A percentile compares a stretch with the other conserved stretches of the same genome.
Conservation (phyloP, 2,329 filamentous ascomycete species). For the Ophiosphaerella herpotricha region DNA sequence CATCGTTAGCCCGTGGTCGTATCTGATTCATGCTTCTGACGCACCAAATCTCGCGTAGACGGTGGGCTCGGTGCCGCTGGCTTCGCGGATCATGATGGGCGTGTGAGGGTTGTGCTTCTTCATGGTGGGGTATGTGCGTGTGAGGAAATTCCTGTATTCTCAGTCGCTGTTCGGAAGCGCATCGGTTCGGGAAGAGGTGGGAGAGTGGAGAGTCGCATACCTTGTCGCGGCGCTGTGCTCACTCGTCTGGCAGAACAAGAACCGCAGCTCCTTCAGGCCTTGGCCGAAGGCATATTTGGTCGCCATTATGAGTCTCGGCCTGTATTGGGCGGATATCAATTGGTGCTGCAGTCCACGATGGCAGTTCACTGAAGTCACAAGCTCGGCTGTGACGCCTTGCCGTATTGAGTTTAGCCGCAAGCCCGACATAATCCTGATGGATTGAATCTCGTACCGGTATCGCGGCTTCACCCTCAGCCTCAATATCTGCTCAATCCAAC, state of each 20-base stretch:
- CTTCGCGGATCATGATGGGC: constrained; percentile 94
- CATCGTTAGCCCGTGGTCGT: background rate
- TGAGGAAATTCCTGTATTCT: constrained; percentile 77
- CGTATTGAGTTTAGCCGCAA: constrained; percentile 4
- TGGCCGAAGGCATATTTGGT: constrained; percentile 90
- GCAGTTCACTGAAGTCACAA: constrained; percentile 14
- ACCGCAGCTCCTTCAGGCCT: constrained; percentile 91
- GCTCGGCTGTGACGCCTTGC: constrained; percentile 18
- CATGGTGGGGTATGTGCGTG: constrained; percentile 93
- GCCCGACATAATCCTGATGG: constrained; percentile 32
- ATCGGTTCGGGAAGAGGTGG: constrained; percentile 1
- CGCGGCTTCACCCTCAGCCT: constrained; percentile 36
- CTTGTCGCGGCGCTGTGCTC: constrained; percentile 87
- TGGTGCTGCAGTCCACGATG: constrained; percentile 12
- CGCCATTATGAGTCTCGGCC: constrained; percentile 67
- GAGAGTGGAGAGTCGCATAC: constrained; percentile 54
- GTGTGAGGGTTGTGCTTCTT: constrained; percentile 97
- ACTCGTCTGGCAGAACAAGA: constrained; percentile 94
- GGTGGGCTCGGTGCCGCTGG: constrained; percentile 78
- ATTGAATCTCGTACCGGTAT: constrained; percentile 22
- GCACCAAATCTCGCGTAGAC: constrained; percentile 92
- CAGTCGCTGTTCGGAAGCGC: constrained; percentile 6
- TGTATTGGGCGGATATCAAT: constrained; percentile 17
- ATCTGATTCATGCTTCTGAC: constrained; percentile 26
- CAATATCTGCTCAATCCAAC: constrained; percentile 49